phyloP scores from a whole-genome alignment of 768 basidiomycete species.

The Suillus variegatus region DNA sequence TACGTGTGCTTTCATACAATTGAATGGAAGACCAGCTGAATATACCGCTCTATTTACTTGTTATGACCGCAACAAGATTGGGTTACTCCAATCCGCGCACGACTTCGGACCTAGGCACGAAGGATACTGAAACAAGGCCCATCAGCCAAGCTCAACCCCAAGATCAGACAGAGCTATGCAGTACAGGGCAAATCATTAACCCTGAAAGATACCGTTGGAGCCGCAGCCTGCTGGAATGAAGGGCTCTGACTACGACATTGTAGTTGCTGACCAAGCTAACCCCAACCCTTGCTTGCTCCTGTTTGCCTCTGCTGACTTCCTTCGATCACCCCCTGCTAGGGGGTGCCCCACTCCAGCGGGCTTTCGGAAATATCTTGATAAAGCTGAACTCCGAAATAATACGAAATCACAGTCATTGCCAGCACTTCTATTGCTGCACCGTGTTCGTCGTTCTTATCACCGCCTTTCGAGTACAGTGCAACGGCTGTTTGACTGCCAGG shows the following conservation, averaged over 20 bases:
- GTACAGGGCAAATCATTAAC: not conserved
- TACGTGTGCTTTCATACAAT: not conserved
- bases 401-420: not conserved
- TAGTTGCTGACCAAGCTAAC: not conserved
- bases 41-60: not conserved
- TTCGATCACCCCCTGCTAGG: too few relatives aligned
- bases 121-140: not conserved
- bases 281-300: not conserved
- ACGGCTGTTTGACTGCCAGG: not conserved
- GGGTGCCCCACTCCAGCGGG: not conserved
- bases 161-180: not conserved
- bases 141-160: not conserved
- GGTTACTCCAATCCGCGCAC: not conserved
- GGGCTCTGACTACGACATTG: not conserved
- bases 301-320: too few relatives aligned
- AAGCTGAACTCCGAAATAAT: not conserved
- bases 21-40: not conserved
- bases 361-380: not conserved
- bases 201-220: not conserved
- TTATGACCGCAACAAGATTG: not conserved
- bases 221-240: too few relatives aligned
- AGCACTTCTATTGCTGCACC: not conserved
- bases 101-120: not conserved
- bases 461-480: not conserved
- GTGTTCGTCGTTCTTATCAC: not conserved